Percentiles rank a stretch among this genome's conserved stretches.
Conservation (phyloP, 768 basidiomycete genomes). For the Porphyrellus cyaneotinctus region DNA sequence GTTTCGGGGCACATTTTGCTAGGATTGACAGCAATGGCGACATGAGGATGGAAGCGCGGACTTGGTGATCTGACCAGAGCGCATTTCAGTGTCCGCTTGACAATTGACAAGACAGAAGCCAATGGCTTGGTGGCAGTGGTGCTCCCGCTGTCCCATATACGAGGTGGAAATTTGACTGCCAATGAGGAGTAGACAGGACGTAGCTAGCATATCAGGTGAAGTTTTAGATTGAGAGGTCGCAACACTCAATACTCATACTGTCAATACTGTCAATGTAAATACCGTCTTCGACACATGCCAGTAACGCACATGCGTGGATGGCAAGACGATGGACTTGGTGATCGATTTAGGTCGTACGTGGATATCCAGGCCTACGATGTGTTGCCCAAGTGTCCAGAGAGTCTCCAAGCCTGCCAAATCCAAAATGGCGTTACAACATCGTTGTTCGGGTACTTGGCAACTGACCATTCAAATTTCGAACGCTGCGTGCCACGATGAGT, state of each 20-base stretch:
- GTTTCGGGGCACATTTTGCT: not conserved
- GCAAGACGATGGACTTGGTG: not conserved
- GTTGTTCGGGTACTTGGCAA: too few species aligned
- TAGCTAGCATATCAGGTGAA: not conserved
- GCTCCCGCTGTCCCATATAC: not conserved
- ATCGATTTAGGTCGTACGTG: not conserved
- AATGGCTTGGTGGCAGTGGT: slow-evolving; percentile 5
- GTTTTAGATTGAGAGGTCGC: not conserved
- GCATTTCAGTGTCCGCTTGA: not conserved
- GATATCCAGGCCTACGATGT: not conserved
- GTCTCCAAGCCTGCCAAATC: too few species aligned
- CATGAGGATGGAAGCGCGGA: not conserved
- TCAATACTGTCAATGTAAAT: not conserved
- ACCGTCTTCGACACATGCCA: too few species aligned
- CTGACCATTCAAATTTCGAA: not conserved
- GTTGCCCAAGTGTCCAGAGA: not conserved
- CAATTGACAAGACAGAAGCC: slow-evolving; percentile 10
- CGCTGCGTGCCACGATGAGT: too few species aligned
- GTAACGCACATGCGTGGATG: not conserved
- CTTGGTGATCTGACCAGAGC: not conserved
- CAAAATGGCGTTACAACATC: too few species aligned
- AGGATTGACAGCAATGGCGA: not conserved
- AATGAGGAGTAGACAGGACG: not conserved
- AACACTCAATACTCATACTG: not conserved
- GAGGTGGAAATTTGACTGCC: not conserved